Evolutionary conservation across 768 basidiomycete species (phyloP).

Genomic region (Leccinum variicolor): DNA sequence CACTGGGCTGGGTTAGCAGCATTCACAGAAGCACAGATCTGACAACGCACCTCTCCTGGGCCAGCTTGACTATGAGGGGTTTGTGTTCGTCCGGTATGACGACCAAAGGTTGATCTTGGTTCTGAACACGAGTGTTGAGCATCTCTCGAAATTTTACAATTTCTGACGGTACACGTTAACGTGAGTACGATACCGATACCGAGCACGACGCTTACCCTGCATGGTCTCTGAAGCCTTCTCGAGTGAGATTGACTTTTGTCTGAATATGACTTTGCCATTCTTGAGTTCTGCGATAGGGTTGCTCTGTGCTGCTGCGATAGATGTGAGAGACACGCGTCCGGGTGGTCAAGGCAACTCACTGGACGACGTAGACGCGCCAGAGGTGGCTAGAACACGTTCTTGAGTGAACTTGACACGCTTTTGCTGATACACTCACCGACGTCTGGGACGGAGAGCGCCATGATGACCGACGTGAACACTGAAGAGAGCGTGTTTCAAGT

Average conservation of each 20-base stretch:
- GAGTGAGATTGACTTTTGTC: constrained; percentile 69
- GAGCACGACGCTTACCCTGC: constrained; percentile 51
- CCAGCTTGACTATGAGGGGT: constrained; percentile 76
- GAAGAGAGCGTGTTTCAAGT: constrained; percentile 4
- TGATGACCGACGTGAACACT: constrained; percentile 17
- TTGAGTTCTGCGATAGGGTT: constrained; percentile 57
- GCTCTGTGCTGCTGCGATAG: constrained; percentile 37
- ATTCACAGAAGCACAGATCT: neutral
- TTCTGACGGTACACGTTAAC: constrained; percentile 39
- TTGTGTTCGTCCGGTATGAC: constrained; percentile 65
- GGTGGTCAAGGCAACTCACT: constrained; percentile 13
- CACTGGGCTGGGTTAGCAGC: constrained; percentile 42
- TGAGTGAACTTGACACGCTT: constrained; percentile 2
- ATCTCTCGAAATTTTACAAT: constrained; percentile 75
- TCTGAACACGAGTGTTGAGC: constrained; percentile 53
- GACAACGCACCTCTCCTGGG: constrained; percentile 72
- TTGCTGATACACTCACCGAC: constrained; percentile 14
- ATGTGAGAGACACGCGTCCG: neutral
- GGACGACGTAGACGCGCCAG: constrained; percentile 7
- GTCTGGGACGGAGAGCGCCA: constrained; percentile 16
- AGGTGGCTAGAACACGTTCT: constrained; percentile 7
- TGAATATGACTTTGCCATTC: constrained; percentile 74
- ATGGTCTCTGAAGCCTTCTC: constrained; percentile 82
- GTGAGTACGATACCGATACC: neutral
- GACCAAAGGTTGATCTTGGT: constrained; percentile 47